These are phyloP conservation scores for Crithidia sp. DNA, from an alignment of 208 protist genomes.

Conservation along the genomic window DNA sequence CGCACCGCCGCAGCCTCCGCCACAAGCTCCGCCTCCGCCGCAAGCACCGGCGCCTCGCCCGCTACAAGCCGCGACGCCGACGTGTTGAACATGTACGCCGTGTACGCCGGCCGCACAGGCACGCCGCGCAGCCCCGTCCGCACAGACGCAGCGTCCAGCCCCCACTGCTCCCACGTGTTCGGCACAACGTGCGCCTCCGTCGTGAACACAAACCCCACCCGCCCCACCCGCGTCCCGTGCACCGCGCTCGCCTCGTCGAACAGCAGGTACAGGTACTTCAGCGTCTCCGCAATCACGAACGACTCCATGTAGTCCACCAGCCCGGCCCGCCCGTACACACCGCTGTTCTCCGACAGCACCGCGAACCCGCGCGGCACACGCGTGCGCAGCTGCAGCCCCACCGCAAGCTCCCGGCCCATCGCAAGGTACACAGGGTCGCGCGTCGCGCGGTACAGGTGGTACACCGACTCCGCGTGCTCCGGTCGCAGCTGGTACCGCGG, in stretches of 20 bases:
- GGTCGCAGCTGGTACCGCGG: conserved; percentile 80
- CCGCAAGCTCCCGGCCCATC: conserved; percentile 72
- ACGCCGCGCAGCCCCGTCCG: background rate
- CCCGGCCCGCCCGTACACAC: background rate
- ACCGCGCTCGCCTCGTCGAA: conserved; percentile 74
- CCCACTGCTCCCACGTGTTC: conserved; percentile 49
- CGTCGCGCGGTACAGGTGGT: conserved; percentile 49
- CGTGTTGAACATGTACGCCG: background rate
- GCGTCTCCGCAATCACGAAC: conserved; percentile 95
- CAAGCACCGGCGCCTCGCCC: background rate
- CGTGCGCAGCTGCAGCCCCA: conserved; percentile 53
- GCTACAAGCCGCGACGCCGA: background rate
- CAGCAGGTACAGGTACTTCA: conserved; percentile 96
- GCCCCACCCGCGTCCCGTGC: conserved; percentile 20
- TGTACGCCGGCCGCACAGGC: background rate
- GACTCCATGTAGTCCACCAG: conserved; percentile 90
- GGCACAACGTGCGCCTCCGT: conserved; percentile 63
- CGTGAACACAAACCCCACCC: conserved; percentile 53
- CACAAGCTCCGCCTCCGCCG: background rate
- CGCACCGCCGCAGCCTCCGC: background rate
- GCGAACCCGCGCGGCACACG: conserved; percentile 64
- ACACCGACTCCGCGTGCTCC: conserved; percentile 80
- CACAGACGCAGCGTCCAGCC: background rate
- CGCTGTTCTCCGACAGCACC: conserved; percentile 31
- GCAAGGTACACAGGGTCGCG: conserved; percentile 62